Evolutionary conservation across 148 eudicot genomes (phyloP).

Genomic region (Nepenthes gracilis): DNA sequence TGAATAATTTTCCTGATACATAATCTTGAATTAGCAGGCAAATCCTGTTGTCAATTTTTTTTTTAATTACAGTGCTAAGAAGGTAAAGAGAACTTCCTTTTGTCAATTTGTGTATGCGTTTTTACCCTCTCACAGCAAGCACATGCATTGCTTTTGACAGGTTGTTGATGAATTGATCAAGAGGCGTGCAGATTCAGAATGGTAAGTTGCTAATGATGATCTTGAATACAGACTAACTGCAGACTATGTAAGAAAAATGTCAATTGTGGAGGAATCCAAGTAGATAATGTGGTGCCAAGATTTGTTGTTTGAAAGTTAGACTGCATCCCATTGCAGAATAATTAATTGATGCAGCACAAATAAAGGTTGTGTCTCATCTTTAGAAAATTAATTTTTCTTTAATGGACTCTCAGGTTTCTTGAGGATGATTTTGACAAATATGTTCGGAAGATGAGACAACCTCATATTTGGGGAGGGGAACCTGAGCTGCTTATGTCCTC

Average conservation of each 20-base stretch:
- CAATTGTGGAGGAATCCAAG: no score
- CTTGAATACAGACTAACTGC: background rate
- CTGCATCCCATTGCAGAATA: background rate
- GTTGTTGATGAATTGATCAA: conserved; percentile 76
- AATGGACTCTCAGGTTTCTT: conserved; percentile 42
- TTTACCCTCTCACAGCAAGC: no score
- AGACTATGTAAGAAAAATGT: background rate
- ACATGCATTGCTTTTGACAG: conserved; percentile 17
- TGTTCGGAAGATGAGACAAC: conserved; percentile 50
- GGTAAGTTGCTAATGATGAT: conserved; percentile 26
- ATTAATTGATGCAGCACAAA: no score
- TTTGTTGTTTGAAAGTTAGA: background rate
- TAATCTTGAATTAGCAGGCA: no score
- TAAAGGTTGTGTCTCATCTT: no score
- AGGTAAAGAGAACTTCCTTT: no score
- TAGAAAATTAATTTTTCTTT: background rate
- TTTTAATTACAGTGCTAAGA: no score
- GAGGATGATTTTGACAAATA: conserved; percentile 75
- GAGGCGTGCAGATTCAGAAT: conserved; percentile 68
- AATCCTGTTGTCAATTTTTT: no score
- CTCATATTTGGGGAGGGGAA: conserved; percentile 90
- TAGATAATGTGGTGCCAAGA: background rate
- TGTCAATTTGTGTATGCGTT: background rate
- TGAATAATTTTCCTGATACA: background rate
- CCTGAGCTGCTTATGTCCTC: conserved; percentile 91